Evolutionary conservation across 352 stramenopile genomes (phyloP).

Genomic region (Globisporangium polare): DNA sequence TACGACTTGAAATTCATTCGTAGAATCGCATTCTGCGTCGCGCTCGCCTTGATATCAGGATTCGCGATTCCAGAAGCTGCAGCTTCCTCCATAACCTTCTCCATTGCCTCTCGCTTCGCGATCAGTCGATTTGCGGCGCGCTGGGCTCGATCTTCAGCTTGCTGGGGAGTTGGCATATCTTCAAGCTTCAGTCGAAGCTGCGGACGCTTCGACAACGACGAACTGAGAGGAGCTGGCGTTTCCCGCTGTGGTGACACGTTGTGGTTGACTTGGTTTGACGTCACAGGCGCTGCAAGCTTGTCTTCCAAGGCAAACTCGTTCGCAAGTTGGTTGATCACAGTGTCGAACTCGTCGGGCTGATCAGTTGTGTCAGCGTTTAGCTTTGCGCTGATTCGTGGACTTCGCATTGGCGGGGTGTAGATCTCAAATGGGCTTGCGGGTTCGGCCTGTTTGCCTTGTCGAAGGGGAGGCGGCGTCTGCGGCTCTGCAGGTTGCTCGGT

Average conservation of each 20-base stretch:
- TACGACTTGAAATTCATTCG: slow-evolving; percentile 66
- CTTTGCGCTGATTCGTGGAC: neutral
- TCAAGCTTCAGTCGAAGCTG: slow-evolving; percentile 76
- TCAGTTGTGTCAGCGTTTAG: neutral
- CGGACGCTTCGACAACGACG: slow-evolving; percentile 42
- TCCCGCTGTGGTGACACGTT: neutral
- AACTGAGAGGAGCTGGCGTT: slow-evolving; percentile 7
- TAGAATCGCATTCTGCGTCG: slow-evolving; percentile 62
- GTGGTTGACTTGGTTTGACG: neutral
- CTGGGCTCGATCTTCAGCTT: slow-evolving; percentile 78
- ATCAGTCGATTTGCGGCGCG: slow-evolving; percentile 70
- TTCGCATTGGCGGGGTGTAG: slow-evolving; percentile 9
- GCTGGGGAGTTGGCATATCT: slow-evolving; percentile 83
- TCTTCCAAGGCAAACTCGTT: slow-evolving; percentile 51
- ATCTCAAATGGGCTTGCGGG: neutral
- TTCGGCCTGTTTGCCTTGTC: neutral
- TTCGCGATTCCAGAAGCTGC: slow-evolving; percentile 16
- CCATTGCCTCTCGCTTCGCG: slow-evolving; percentile 67
- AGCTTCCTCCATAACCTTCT: slow-evolving; percentile 42
- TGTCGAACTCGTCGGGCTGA: slow-evolving; percentile 30
- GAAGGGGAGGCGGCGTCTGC: neutral
- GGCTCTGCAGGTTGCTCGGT: neutral
- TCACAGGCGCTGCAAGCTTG: slow-evolving; percentile 23
- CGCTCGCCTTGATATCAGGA: slow-evolving; percentile 20
- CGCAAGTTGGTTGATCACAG: slow-evolving; percentile 29